Evolutionary conservation across 2,329 filamentous ascomycete genomes (phyloP).

Genomic region (Aspergillus phoenicis): DNA sequence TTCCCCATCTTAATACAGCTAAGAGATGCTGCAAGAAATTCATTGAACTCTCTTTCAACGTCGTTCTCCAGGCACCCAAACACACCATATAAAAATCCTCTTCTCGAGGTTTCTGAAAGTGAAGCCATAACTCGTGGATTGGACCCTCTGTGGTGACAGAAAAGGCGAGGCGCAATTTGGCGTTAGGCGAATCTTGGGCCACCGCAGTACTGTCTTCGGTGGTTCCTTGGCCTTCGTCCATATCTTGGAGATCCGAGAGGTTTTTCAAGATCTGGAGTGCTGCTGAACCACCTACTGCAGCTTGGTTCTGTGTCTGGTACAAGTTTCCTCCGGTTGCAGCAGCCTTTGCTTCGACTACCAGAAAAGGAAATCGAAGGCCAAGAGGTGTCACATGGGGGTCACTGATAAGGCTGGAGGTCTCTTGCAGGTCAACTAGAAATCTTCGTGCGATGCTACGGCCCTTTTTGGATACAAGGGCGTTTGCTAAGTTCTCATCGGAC

Average conservation of each 20-base stretch:
- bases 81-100: slow-evolving; percentile 12
- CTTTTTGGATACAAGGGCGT: background rate
- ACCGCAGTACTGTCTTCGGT: no score
- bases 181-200: no score
- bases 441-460: background rate
- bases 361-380: slow-evolving; percentile 9
- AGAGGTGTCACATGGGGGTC: slow-evolving; percentile 3
- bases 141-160: slow-evolving; percentile 6
- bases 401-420: slow-evolving; percentile 4
- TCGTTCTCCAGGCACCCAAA: slow-evolving; percentile 14
- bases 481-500: background rate
- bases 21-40: slow-evolving; percentile 10
- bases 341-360: slow-evolving; percentile 14
- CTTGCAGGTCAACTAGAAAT: slow-evolving; percentile 8
- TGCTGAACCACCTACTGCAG: slow-evolving; percentile 2
- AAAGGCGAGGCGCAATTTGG: background rate
- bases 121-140: slow-evolving; percentile 3
- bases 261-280: background rate
- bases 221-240: no score
- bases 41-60: slow-evolving; percentile 5
- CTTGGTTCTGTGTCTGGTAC: slow-evolving; percentile 11
- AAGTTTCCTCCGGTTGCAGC: slow-evolving; percentile 11
- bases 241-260: background rate
- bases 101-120: background rate
- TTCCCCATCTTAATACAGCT: slow-evolving; percentile 12